Base-by-base conservation (phyloP, 2,329 filamentous ascomycete species). In the Botrytis aclada region DNA sequence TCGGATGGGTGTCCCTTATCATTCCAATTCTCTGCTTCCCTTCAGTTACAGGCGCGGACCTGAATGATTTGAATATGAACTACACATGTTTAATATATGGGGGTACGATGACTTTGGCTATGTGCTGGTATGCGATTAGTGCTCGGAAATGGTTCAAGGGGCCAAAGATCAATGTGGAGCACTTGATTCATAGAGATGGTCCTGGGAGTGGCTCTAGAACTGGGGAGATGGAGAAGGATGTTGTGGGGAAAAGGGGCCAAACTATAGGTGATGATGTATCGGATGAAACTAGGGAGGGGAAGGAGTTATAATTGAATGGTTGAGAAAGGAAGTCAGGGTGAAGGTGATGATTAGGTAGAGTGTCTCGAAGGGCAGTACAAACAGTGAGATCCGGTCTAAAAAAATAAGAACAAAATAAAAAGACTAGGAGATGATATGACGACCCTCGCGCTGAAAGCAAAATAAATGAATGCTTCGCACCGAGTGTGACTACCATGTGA, bases 101-200 rank as follows among this genome's bases (percentile, higher is more conserved):
- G 8, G 89, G 83, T 4, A 87, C 88, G 0, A 92, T 92, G 89
- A 73, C 88, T 6, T 79, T 85, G 4, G 84, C 89, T 7, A 82
- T 85, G 4, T 80, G 90, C 22, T 92, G 89, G 88, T 93, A 89
- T 84, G 82, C 88, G 58, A 81, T 92, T 7, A 86, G 87, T 76
- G 90, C 90, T 16, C 84, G 84, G 66, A 90, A 88, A 78, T 92
- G 90, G 90, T 93, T 92, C 81, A 90, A 88, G 77, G 90, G 90
- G 0, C 90, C 90, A 0, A 91, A 89, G 82, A 87, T 92, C 74
- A 92, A 92, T 77, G 83, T 92, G 39, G 86, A 88, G 76, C 64
- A 79, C 66, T 34, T 63, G 22, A 74, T 75, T 71, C 29, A 71
- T 54, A 34, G 32, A 8, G 63, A 66, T 51, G 12, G 22, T 14